A percentile compares a stretch with the other conserved stretches of the same genome.
Conservation (phyloP, 768 basidiomycete genomes). For the Cyathus striatus region DNA sequence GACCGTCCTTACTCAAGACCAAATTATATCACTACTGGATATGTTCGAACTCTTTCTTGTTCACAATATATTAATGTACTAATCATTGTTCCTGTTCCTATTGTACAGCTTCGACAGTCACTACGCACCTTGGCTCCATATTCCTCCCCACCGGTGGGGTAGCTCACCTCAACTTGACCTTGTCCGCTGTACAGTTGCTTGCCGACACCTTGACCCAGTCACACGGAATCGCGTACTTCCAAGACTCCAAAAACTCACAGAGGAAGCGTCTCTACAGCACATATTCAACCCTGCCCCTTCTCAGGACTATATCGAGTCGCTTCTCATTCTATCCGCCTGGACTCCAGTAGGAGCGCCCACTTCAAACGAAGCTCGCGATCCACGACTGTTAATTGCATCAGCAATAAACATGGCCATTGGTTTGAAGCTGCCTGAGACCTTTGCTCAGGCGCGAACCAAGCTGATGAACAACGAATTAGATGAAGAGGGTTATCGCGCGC, state of each 20-base stretch:
- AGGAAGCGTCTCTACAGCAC: conserved; percentile 30
- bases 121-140: conserved; percentile 38
- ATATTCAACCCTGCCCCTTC: conserved; percentile 37
- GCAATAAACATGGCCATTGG: conserved; percentile 45
- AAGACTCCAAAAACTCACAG: conserved; percentile 34
- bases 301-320: conserved; percentile 33
- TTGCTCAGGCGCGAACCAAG: too few species aligned
- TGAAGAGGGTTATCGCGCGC: too few species aligned
- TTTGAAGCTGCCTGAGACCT: too few species aligned
- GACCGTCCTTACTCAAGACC: conserved; percentile 24
- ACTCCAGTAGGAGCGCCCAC: conserved; percentile 29
- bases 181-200: conserved; percentile 41
- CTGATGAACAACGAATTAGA: too few species aligned
- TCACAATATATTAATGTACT: background rate
- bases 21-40: conserved; percentile 29
- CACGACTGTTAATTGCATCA: conserved; percentile 30
- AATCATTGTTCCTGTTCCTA: conserved; percentile 1
- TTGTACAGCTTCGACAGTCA: conserved; percentile 32
- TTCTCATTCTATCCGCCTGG: conserved; percentile 39
- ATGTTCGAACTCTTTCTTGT: conserved; percentile 22
- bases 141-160: conserved; percentile 25
- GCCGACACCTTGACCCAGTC: conserved; percentile 33
- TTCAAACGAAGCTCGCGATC: conserved; percentile 23
- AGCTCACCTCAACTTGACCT: conserved; percentile 27
- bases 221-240: conserved; percentile 29